Base-by-base conservation (phyloP, 2,329 filamentous ascomycete species). In the Botrytis cinerea region DNA sequence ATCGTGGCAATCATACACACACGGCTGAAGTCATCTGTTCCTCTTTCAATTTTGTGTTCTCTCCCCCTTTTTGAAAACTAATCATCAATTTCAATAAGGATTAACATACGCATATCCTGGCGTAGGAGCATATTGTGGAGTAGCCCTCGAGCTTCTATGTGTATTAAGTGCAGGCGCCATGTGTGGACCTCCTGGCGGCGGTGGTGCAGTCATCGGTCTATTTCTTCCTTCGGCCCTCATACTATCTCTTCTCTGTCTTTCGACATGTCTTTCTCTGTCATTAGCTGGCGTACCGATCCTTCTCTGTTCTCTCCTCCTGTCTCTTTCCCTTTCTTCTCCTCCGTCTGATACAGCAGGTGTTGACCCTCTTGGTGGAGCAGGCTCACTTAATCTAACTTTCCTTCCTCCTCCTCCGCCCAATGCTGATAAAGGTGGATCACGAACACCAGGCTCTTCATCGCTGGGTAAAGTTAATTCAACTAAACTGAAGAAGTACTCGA, bases 401-500 rank as follows among this genome's bases (percentile, higher is more conserved):
- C 79, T 75, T 48, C 76, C 77, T 38, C 78, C 78, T 43, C 79
- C 78, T 45, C 79, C 77, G 0, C 75, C 77, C 20, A 81, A 54
- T 2, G 80, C 80, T 77, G 86, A 88, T 75, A 91, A 81, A 5
- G 89, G 89, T 46, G 89, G 89, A 73, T 90, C 86, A 77, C 87
- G 87, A 51, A 91, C 88, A 25, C 83, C 83, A 2, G 86, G 82
- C 59, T 91, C 89, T 71, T 89, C 85, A 73, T 93, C 90, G 59
- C 83, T 83, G 0, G 92, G 92, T 7, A 93, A 82, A 35, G 85
- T 87, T 74, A 94, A 81, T 72, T 90, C 88, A 51, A 94, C 90
- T 54, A 94, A 84, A 74, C 88, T 76, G 86, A 91, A 95, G 80
- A 92, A 95, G 82, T 95, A 94, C 82, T 94, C 91, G 72, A 95